Evolutionary conservation across 202 grass and related monocot genomes (phyloP), one percentile per base, ranked within the genome.

Genomic region (Saccharum hybrid): DNA sequence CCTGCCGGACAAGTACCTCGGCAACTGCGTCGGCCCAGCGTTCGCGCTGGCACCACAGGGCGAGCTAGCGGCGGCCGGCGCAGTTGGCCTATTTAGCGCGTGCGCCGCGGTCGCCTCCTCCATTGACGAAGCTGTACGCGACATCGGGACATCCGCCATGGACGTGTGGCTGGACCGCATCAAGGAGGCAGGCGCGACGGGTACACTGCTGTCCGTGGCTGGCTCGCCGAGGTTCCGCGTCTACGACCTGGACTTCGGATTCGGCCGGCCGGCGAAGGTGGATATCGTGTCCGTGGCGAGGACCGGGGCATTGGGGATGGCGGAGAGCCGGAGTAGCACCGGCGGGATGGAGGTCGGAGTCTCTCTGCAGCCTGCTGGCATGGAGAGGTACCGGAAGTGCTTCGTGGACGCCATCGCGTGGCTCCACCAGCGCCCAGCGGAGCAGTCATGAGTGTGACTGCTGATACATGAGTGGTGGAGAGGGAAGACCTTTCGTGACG

Each of bases 11-110:
- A 46, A 48, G 42, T 72, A 72, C 42, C 3, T 72, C 21, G 69
- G 69, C 69, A 72, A 72, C 69, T 72, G 69, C 69, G 69, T 72
- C 40, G 69, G 69, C 42, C 23, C 42, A 18, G 69, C 69, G 23
- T 49, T 72, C 2, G 69, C 5, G 2, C 3, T 30, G 42, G 69
- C 69, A 2, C 42, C 13, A 14, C 28, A 48, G 42, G 13, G 0
- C 41, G 69, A 72, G 69, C 42, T 72, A 42, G 69, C 69, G 69
- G 41, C 3, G 22, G 42, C 42, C 15, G 69, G 69, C 41, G 41
- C 42, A 18, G 22, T 1, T 4, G 69, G 69, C 3, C 6, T 72
- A 23, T 48, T 72, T 13, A 48, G 0, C 3, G 41, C 41, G 41
- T 72, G 69, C 69, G 23, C 69, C 13, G 69, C 69, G 2, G 68